Base-by-base conservation (phyloP, 2,329 filamentous ascomycete genomes). In the Berkeleyomyces basicola region DNA sequence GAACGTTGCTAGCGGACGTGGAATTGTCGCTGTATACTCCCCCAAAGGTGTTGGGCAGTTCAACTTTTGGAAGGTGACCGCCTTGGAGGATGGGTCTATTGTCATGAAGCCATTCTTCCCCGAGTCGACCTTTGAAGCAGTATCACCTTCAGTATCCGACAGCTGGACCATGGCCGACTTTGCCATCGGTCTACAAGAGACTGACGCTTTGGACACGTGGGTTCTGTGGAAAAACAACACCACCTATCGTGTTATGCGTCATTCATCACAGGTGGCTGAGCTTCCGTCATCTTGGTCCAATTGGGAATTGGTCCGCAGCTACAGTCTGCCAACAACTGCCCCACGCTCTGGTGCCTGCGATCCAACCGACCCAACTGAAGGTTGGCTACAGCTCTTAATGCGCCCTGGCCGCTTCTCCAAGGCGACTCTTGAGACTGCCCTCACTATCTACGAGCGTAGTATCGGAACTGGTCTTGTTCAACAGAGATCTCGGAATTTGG, bases 1-100 rank as follows among this genome's bases (percentile, higher is more conserved):
- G 61, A 82, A 84, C 11, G 77, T 74, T 47, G 75, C 71, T 49
- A 74, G 77, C 36, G 81, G 81, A 14, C 76, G 77, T 61, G 75
- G 79, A 46, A 71, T 82, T 11, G 81, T 92, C 61, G 83, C 89
- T 44, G 92, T 90, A 7, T 96, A 90, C 72, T 96, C 91, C 9
- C 92, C 93, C 0, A 83, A 93, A 66, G 87, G 90, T 39, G 82
- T 85, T 47, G 88, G 93, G 43, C 86, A 92, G 70, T 97, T 99
- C 79, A 97, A 96, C 72, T 91, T 99, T 70, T 99, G 91, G 89
- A 79, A 76, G 67, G 74, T 83, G n/a, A 82, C 82, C 61, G 81
- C 87, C 16, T 82, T 84, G 67, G 82, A 85, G 61, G 80, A 80
- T 67, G 78, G 86, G 68, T 77, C 75, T 2, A 71, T 90, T 23